Percentiles rank a stretch among this genome's conserved stretches.
Evolutionary conservation across 805 yeast species (phyloP).

Genomic region (Metschnikowia sp.): DNA sequence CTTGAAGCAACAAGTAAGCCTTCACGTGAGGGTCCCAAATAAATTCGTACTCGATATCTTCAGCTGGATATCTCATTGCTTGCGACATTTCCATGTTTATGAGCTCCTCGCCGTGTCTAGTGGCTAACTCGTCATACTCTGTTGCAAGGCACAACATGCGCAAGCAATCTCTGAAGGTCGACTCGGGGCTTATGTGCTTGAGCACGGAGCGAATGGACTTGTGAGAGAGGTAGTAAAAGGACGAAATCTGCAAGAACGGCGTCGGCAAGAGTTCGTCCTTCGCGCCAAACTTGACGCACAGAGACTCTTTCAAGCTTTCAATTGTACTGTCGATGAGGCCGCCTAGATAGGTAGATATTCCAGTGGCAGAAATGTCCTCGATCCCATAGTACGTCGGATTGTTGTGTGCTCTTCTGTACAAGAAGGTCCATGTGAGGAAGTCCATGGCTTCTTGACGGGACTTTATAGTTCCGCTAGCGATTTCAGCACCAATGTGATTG

Average conservation of each 20-base stretch:
- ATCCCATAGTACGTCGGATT: constrained; percentile 77
- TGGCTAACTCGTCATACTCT: constrained; percentile 85
- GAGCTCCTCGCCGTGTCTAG: constrained; percentile 88
- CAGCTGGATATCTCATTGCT: constrained; percentile 59
- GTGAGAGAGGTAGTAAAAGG: constrained; percentile 92
- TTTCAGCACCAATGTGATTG: constrained; percentile 79
- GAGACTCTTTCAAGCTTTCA: constrained; percentile 63
- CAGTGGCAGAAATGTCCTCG: constrained; percentile 55
- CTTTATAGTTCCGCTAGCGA: constrained; percentile 63
- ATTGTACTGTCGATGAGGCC: constrained; percentile 67
- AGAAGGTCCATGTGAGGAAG: constrained; percentile 72
- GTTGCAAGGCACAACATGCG: constrained; percentile 56
- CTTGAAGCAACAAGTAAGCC: constrained; percentile 68
- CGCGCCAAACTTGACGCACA: constrained; percentile 56
- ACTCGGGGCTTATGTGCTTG: constrained; percentile 5
- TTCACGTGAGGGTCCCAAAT: constrained; percentile 90
- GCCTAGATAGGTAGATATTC: constrained; percentile 57
- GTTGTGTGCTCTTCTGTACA: constrained; percentile 69
- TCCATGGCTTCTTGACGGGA: constrained; percentile 69
- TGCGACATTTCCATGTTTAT: constrained; percentile 51
- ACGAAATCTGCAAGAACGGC: constrained; percentile 77
- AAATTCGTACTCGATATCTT: constrained; percentile 53
- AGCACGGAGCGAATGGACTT: constrained; percentile 64
- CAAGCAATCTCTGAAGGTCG: constrained; percentile 60
- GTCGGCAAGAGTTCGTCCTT: constrained; percentile 60